phyloP scores from a whole-genome alignment of 306 rosid genomes.

The Notholithocarpus densiflorus region DNA sequence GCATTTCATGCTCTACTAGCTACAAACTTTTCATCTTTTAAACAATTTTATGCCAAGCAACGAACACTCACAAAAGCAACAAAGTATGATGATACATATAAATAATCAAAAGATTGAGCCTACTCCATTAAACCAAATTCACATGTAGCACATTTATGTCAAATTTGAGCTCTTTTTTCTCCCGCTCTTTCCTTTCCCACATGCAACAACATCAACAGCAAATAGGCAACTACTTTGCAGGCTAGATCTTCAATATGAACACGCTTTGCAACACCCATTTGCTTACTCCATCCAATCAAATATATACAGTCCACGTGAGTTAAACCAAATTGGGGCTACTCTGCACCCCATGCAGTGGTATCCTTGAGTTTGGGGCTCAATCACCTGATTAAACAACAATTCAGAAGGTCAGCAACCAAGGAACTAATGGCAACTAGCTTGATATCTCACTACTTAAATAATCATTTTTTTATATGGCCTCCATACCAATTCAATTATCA shows the following conservation, averaged over 20 bases:
- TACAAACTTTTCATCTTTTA: not conserved
- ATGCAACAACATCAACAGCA: constrained; percentile 30
- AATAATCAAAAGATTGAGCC: constrained; percentile 20
- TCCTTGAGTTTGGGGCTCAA: constrained; percentile 20
- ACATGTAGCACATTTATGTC: constrained; percentile 27
- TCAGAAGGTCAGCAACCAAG: not conserved
- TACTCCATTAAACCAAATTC: constrained; percentile 41
- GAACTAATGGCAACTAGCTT: constrained; percentile 25
- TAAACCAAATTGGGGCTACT: constrained; percentile 36
- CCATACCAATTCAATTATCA: constrained; percentile 18
- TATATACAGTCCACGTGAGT: constrained; percentile 52
- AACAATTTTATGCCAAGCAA: not conserved
- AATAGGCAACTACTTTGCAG: constrained; percentile 32
- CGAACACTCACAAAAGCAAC: constrained; percentile 17
- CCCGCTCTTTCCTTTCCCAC: not conserved
- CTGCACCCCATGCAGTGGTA: constrained; percentile 30
- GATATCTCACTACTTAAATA: constrained; percentile 20
- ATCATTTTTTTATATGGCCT: constrained; percentile 14
- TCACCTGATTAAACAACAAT: constrained; percentile 24
- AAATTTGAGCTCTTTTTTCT: constrained; percentile 24
- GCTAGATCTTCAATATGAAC: constrained; percentile 28
- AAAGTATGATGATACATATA: constrained; percentile 24
- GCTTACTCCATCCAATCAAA: constrained; percentile 47
- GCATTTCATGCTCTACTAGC: not conserved
- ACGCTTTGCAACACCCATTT: constrained; percentile 32